These are phyloP conservation scores for Phytopythium aichiense DNA, from an alignment of 352 stramenopile species.

Conservation along the genomic window DNA sequence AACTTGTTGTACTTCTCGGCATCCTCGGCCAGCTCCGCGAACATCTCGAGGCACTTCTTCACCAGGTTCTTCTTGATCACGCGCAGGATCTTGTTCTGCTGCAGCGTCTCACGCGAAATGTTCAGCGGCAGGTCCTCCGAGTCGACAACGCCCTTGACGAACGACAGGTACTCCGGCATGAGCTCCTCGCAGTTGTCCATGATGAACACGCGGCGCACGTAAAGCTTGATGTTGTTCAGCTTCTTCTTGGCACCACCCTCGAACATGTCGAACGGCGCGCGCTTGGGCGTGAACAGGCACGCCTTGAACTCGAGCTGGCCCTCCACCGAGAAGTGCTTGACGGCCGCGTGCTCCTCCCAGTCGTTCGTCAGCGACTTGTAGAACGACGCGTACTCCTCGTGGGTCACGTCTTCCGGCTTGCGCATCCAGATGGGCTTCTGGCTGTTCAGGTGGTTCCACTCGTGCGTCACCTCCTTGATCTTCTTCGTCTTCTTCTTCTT, in stretches of 20 bases:
- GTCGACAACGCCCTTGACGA: constrained; percentile 98
- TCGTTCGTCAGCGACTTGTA: constrained; percentile 98
- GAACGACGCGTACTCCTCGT: constrained; percentile 99
- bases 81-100: constrained; percentile 99
- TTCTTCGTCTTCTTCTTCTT: constrained; percentile 89
- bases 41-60: constrained; percentile 98
- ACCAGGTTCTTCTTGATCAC: constrained; percentile 99
- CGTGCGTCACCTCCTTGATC: constrained; percentile 96
- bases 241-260: constrained; percentile 87
- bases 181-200: constrained; percentile 98
- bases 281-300: constrained; percentile 96
- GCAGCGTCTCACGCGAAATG: constrained; percentile 98
- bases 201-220: constrained; percentile 99
- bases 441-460: constrained; percentile 99
- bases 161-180: constrained; percentile 97
- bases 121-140: constrained; percentile 99
- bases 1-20: constrained; percentile 95
- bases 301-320: constrained; percentile 99
- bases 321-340: constrained; percentile 98
- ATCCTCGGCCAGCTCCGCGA: constrained; percentile 91
- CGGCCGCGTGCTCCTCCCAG: constrained; percentile 94
- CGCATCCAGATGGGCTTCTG: constrained; percentile 99
- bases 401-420: constrained; percentile 93
- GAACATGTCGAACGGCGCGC: constrained; percentile 85
- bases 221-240: constrained; percentile 94